These are phyloP conservation scores for rapeseed (Brassica napus) DNA, from an alignment of 345 rosid species.

Conservation along the genomic window DNA sequence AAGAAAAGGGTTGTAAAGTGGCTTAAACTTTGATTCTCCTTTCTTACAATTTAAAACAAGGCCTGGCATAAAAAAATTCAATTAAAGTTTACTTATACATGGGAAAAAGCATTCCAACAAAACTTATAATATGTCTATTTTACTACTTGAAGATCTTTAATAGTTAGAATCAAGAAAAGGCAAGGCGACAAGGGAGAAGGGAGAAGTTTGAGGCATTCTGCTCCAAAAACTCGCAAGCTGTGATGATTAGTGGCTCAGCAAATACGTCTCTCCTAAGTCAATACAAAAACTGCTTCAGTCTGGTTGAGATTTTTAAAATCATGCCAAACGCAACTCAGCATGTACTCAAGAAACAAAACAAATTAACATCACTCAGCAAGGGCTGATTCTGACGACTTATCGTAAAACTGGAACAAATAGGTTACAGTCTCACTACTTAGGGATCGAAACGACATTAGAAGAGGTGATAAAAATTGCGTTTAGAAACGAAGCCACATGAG, in stretches of 20 bases:
- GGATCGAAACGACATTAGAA: background rate
- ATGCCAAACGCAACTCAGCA: too few relatives aligned
- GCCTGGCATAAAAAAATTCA: background rate
- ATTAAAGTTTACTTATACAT: background rate
- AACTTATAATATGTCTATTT: background rate
- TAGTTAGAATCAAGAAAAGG: background rate
- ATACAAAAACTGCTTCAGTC: too few relatives aligned
- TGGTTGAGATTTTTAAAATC: too few relatives aligned
- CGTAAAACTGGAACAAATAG: slow-evolving; percentile 10
- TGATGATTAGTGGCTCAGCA: slow-evolving; percentile 86
- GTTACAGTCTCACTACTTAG: background rate
- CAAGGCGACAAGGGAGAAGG: slow-evolving; percentile 58
- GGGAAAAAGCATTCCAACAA: background rate
- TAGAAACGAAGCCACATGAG: too few relatives aligned
- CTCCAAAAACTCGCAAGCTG: slow-evolving; percentile 94
- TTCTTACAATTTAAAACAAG: background rate
- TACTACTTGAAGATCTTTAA: slow-evolving; percentile 1
- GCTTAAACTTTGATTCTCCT: slow-evolving; percentile 91
- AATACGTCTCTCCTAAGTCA: slow-evolving; percentile 39
- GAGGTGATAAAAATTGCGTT: background rate
- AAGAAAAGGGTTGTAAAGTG: slow-evolving; percentile 93
- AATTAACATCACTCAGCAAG: background rate
- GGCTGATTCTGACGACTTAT: background rate
- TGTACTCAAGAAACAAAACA: too few relatives aligned
- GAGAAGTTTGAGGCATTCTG: slow-evolving; percentile 70